Conservation (phyloP, 2,329 filamentous ascomycete species). For the Arachnopeziza araneosa region DNA sequence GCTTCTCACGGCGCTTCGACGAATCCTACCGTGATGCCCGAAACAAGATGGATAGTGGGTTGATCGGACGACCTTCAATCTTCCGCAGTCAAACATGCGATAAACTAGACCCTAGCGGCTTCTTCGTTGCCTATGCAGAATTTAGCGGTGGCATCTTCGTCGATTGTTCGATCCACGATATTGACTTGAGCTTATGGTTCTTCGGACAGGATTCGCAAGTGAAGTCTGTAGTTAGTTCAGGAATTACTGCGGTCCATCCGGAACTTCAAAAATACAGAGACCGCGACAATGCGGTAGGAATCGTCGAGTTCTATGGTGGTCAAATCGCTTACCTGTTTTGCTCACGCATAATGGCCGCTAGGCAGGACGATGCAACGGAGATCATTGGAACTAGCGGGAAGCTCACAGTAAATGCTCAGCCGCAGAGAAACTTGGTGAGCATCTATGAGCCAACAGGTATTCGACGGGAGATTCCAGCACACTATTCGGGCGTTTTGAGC, state of each 20-base stretch:
- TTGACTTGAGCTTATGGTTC: slow-evolving; percentile 60
- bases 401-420: slow-evolving; percentile 54
- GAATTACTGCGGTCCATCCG: slow-evolving; percentile 54
- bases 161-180: slow-evolving; percentile 67
- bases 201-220: slow-evolving; percentile 49
- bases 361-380: slow-evolving; percentile 62
- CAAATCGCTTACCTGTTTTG: slow-evolving; percentile 61
- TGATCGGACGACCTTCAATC: slow-evolving; percentile 54
- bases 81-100: slow-evolving; percentile 64
- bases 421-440: slow-evolving; percentile 48
- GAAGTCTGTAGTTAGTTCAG: slow-evolving; percentile 50
- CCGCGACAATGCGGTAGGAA: slow-evolving; percentile 56
- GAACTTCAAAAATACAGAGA: slow-evolving; percentile 52
- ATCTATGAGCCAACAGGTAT: slow-evolving; percentile 49
- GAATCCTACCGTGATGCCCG: slow-evolving; percentile 57
- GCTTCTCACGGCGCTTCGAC: slow-evolving; percentile 63
- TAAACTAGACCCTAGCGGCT: slow-evolving; percentile 57
- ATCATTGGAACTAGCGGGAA: slow-evolving; percentile 63
- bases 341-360: slow-evolving; percentile 61
- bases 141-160: slow-evolving; percentile 65
- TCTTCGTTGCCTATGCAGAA: slow-evolving; percentile 63
- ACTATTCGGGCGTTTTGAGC: slow-evolving; percentile 58
- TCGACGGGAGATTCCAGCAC: slow-evolving; percentile 51
- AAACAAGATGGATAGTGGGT: slow-evolving; percentile 43
- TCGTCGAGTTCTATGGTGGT: slow-evolving; percentile 60